Evolutionary conservation across 495 filamentous ascomycete genomes (phyloP), one percentile per base, ranked within the genome.

Genomic region (Hypoxylon lienhwacheense): DNA sequence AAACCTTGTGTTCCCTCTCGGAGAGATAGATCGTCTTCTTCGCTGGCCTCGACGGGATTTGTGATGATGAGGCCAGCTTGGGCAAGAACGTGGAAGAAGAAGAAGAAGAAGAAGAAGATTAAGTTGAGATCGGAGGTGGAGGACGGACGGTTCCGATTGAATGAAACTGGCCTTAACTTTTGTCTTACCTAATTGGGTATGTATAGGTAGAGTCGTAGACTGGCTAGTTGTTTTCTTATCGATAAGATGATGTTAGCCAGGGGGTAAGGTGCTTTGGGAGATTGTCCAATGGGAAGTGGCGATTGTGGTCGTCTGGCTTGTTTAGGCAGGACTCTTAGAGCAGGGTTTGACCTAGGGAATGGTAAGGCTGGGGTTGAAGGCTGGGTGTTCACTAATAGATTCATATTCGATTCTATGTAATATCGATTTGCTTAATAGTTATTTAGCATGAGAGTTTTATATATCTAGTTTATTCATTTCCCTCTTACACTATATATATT

Each of bases 41-140:
- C 52, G 59, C 63, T 58, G 55, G 55, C 63, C 63, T 63, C 59
- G 51, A 32, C n/a, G n/a, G 10, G 3, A 29, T 39, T 50, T 46
- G n/a, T n/a, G n/a, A n/a, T n/a, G n/a, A n/a, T 46, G 64, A 60
- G 64, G 55, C 64, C 60, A 64, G 63, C 59, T 55, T 40, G 35
- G n/a, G n/a, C n/a, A n/a, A n/a, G n/a, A n/a, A n/a, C n/a, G n/a
- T n/a, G n/a, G n/a, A n/a, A n/a, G n/a, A n/a, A 39, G 12, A 28
- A 43, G 32, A 20, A 33, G n/a, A 29, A 46, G 26, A 17, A 28
- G 4, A 42, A 8, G 40, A 33, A 6, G 22, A 42, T 57, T 39
- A 36, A 35, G 37, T 5, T 41, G 28, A n/a, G 36, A 31, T 21
- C 7, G 16, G 25, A n/a, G n/a, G n/a, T 25, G 28, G 25, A 45